phyloP scores from a whole-genome alignment of 345 rosid species.

The Populus alba region DNA sequence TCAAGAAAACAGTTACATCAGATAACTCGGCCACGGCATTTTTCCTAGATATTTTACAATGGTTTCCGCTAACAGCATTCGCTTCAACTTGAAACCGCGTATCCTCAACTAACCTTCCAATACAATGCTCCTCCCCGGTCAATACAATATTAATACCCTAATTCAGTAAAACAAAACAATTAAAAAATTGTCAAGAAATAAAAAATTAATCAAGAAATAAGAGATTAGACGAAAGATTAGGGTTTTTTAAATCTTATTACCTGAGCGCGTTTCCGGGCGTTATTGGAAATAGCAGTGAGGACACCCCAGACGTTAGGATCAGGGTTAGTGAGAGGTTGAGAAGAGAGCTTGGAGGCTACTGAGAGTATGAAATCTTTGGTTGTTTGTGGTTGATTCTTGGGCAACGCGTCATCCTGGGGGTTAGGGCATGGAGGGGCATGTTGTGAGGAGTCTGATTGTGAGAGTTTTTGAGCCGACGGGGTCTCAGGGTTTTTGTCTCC shows the following conservation, averaged over 20 bases:
- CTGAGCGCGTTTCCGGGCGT: conserved; percentile 79
- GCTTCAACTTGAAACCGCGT: conserved; percentile 62
- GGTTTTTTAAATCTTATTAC: conserved; percentile 20
- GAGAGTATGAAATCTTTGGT: conserved; percentile 51
- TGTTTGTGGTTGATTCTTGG: conserved; percentile 31
- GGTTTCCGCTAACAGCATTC: conserved; percentile 65
- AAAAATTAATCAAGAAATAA: too few relatives aligned
- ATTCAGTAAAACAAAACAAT: not conserved
- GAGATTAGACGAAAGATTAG: too few relatives aligned
- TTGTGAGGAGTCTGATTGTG: conserved; percentile 29
- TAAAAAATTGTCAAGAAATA: too few relatives aligned
- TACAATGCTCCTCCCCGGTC: conserved; percentile 61
- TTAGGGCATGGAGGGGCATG: conserved; percentile 6
- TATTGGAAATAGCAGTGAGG: conserved; percentile 78
- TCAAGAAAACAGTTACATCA: conserved; percentile 53
- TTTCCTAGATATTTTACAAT: conserved; percentile 72
- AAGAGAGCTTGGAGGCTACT: conserved; percentile 56
- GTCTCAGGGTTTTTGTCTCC: conserved; percentile 29
- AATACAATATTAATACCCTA: conserved; percentile 82
- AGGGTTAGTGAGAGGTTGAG: conserved; percentile 63
- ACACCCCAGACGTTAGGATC: conserved; percentile 85
- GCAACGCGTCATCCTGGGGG: conserved; percentile 25
- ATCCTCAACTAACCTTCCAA: conserved; percentile 73
- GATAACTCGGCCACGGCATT: conserved; percentile 25
- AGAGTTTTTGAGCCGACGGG: conserved; percentile 16